Percentiles rank a stretch among this genome's conserved stretches.
These are phyloP conservation scores for Dujonia santamariae DNA, from an alignment of 1,139 yeast species.

Conservation along the genomic window DNA sequence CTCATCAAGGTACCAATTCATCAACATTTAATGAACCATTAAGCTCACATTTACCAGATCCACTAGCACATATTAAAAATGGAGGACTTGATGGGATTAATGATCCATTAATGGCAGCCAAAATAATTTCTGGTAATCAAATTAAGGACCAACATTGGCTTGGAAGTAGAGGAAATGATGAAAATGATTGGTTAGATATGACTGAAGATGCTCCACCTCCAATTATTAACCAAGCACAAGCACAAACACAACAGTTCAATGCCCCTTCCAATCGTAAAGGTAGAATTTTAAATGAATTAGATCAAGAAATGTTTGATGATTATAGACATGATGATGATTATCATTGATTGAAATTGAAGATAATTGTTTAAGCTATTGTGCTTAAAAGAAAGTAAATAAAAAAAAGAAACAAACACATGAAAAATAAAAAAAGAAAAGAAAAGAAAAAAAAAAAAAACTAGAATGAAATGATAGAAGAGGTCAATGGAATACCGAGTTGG, in stretches of 20 bases:
- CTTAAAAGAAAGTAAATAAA: no score
- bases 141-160: conserved; percentile 35
- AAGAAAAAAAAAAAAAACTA: no score
- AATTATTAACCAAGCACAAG: conserved; percentile 5
- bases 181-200: conserved; percentile 27
- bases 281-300: conserved; percentile 23
- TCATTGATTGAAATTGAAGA: conserved; percentile 11
- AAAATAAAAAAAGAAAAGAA: no score
- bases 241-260: neutral
- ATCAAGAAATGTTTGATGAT: conserved; percentile 42
- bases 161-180: conserved; percentile 16
- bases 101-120: conserved; percentile 41
- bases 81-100: conserved; percentile 29
- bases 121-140: conserved; percentile 42
- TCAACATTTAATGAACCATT: conserved; percentile 1
- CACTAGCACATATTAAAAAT: conserved; percentile 43
- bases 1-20: neutral
- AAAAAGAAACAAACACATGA: no score
- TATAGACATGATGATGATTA: conserved; percentile 41
- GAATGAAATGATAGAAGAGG: no score
- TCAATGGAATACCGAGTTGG: no score
- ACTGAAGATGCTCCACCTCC: conserved; percentile 10
- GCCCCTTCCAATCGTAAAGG: conserved; percentile 12
- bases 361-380: no score
- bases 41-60: conserved; percentile 38